Evolutionary conservation across 2,329 filamentous ascomycete species (phyloP).

Genomic region (Penicillium sp.): DNA sequence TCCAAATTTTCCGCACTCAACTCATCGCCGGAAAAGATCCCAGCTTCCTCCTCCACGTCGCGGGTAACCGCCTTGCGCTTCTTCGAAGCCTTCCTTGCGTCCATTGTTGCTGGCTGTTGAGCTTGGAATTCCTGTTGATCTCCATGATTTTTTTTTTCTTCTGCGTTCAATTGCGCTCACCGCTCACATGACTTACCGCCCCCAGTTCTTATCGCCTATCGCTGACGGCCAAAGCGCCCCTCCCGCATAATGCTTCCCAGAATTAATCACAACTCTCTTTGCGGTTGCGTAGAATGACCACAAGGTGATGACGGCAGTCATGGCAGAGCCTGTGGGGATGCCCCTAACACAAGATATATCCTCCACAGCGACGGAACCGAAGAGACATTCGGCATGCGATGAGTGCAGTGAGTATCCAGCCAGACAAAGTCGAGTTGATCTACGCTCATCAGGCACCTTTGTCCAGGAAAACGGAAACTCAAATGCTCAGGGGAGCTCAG

Average conservation of each 20-base stretch:
- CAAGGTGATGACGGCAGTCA: conserved; percentile 3
- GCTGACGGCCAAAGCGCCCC: conserved; percentile 12
- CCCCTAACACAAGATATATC: conserved; percentile 3
- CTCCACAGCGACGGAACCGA: conserved; percentile 27
- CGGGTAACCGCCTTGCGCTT: conserved; percentile 67
- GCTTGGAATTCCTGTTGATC: conserved; percentile 12
- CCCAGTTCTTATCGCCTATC: conserved; percentile 26
- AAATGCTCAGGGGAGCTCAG: conserved; percentile 50
- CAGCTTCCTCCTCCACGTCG: conserved; percentile 52
- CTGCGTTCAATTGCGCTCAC: conserved; percentile 27
- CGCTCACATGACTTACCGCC: conserved; percentile 42
- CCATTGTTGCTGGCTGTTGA: conserved; percentile 31
- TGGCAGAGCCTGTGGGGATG: conserved; percentile 3
- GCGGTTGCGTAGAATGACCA: conserved; percentile 4
- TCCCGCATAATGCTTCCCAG: background rate
- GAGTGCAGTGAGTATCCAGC: conserved; percentile 47
- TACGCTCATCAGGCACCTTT: conserved; percentile 17
- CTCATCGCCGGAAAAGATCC: conserved; percentile 62
- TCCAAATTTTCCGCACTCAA: conserved; percentile 51
- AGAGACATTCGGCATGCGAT: conserved; percentile 51
- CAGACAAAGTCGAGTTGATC: background rate
- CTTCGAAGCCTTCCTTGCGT: conserved; percentile 46
- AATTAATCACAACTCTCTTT: conserved; percentile 4
- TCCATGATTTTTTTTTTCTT: conserved; percentile 31
- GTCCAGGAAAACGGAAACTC: conserved; percentile 48